Evolutionary conservation across 1,284 basidiomycete genomes (phyloP), one percentile per base, ranked within the genome.

Genomic region (Austroboletus niveus): DNA sequence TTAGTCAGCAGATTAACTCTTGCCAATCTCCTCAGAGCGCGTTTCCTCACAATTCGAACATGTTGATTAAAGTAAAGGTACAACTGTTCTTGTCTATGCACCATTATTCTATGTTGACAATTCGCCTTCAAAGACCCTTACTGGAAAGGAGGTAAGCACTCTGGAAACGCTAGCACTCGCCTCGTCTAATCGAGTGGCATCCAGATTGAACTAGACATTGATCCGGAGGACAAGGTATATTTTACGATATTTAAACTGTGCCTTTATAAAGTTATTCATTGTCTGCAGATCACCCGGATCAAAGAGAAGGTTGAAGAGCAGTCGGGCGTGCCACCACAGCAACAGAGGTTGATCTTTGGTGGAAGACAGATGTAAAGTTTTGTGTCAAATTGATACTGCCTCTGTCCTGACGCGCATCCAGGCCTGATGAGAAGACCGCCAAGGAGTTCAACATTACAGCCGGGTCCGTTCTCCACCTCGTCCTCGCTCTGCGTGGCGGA

Each of bases 301-400:
- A 99, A 99, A 77, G 95, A 98, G 79, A 91, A 93, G 70, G 94
- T 99, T 31, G 97, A 99, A 72, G 96, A 98, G 75, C 97, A 99
- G 74, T 96, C 95, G 39, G 97, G 96, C 64, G 97, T 99, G 45
- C 97, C 97, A 15, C 96, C 97, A 55, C 91, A 82, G 38, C 97
- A 99, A 72, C 97, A 99, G 71, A 85, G 97, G 54, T 74, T 99
- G 63, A 99, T 99, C 70, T 98, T 91, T 70, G 76, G 84, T 63
- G 97, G 97, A 42, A 87, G 96, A 70, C 96, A 98, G 67, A 90
- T 99, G 97, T 98, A 64, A 69, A 93, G 80, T 20, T 35, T 17
- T 17, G 45, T 42, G 36, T 35, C 15, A 47, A 47, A 47, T 44
- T 42, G 39, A 35, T 29, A 45, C 22, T 24, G 30, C 44, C 24